Evolutionary conservation across 176 grass and related monocot genomes (phyloP), one percentile per base, ranked within the genome.

Genomic region (Pharus latifolius): DNA sequence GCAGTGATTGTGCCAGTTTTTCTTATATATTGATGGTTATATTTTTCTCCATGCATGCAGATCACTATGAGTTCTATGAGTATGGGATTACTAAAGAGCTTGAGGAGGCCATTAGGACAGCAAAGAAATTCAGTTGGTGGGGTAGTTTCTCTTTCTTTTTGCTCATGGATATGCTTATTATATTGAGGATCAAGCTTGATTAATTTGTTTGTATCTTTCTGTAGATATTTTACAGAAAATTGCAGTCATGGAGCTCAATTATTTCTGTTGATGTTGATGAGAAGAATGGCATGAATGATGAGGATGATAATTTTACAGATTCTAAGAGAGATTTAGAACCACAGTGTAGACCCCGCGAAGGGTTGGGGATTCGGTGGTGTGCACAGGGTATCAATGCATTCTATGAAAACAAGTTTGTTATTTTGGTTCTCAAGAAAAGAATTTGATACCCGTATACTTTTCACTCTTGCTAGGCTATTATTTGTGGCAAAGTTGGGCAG

Each of bases 321-420:
- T n/a, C n/a, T n/a, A n/a, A n/a, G n/a, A n/a, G n/a, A n/a, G n/a
- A n/a, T n/a, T n/a, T n/a, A n/a, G n/a, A n/a, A n/a, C n/a, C n/a
- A 67, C 1, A 28, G 51, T 10, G 75, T 65, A 47, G 68, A 60
- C 15, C 48, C 47, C 31, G 66, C 73, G 62, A 74, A 47, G 74
- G 48, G 34, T 27, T 67, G 67, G 27, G 53, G 27, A 34, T 87
- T 66, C 30, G 77, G 84, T 71, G 78, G 78, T 70, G 77, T 87
- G 49, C 54, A 87, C 49, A 76, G 81, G 84, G n/a, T n/a, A n/a
- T n/a, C n/a, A n/a, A n/a, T n/a, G n/a, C n/a, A n/a, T n/a, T n/a
- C n/a, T n/a, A n/a, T n/a, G n/a, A n/a, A n/a, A n/a, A n/a, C n/a
- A n/a, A n/a, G n/a, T n/a, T n/a, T n/a, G n/a, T n/a, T n/a, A n/a